Conservation (phyloP, 2,329 filamentous ascomycete genomes). For the Nigrograna mackinnonii region DNA sequence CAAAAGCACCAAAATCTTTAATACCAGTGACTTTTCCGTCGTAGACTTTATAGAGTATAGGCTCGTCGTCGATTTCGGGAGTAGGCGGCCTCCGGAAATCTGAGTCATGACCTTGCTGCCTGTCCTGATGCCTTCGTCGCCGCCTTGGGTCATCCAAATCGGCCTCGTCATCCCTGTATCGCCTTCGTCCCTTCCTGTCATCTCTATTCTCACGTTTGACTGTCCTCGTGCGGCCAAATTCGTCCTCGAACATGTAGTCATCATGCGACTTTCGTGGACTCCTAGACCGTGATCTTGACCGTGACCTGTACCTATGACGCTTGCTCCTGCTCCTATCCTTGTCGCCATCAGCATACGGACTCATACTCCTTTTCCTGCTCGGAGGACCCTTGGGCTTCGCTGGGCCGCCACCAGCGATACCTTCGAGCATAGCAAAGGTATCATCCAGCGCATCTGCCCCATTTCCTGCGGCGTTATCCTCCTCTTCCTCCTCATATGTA, state of each 20-base stretch:
- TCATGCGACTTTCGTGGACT: slow-evolving; percentile 46
- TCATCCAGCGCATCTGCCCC: slow-evolving; percentile 77
- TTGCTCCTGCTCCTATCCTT: slow-evolving; percentile 46
- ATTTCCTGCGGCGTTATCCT: slow-evolving; percentile 38
- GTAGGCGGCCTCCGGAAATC: slow-evolving; percentile 68
- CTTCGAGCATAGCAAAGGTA: slow-evolving; percentile 89
- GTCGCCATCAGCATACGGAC: slow-evolving; percentile 54
- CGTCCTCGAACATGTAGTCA: slow-evolving; percentile 61
- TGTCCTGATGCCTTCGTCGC: slow-evolving; percentile 34
- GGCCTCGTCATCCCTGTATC: slow-evolving; percentile 44
- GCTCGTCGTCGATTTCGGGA: slow-evolving; percentile 78
- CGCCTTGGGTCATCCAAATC: slow-evolving; percentile 20
- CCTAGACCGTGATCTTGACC: slow-evolving; percentile 58
- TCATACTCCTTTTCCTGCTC: slow-evolving; percentile 62
- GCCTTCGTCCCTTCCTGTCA: slow-evolving; percentile 53
- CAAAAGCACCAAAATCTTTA: slow-evolving; percentile 95
- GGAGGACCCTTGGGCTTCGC: slow-evolving; percentile 49
- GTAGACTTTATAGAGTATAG: slow-evolving; percentile 85
- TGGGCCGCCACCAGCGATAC: slow-evolving; percentile 60
- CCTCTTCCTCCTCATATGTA: slow-evolving; percentile 55
- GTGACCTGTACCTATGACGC: slow-evolving; percentile 48
- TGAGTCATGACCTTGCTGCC: too few species aligned
- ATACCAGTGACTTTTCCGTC: slow-evolving; percentile 87
- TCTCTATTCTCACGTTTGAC: slow-evolving; percentile 35
- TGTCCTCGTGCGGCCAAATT: slow-evolving; percentile 56